A percentile compares a stretch with the other conserved stretches of the same genome.
Conservation (phyloP, 768 basidiomycete species). For the Collybia sp. region DNA sequence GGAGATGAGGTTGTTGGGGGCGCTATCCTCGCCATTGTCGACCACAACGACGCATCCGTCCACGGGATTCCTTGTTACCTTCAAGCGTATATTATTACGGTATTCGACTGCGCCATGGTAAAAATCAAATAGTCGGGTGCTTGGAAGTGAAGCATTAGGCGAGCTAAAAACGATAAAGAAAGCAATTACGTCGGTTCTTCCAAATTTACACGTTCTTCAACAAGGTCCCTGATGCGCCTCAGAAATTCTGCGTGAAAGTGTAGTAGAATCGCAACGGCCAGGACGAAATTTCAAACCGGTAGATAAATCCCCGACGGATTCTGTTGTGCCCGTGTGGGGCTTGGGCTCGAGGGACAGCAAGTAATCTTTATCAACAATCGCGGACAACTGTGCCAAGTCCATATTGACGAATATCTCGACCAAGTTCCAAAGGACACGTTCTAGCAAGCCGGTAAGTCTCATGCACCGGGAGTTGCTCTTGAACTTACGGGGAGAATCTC, state of each 20-base stretch:
- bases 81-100: constrained; percentile 16
- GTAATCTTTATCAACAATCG: constrained; percentile 48
- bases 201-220: constrained; percentile 40
- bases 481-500: constrained; percentile 22
- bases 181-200: constrained; percentile 18
- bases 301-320: constrained; percentile 16
- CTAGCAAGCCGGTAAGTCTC: constrained; percentile 20
- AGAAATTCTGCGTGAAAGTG: constrained; percentile 39
- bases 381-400: constrained; percentile 57
- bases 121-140: constrained; percentile 49
- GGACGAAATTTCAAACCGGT: constrained; percentile 6
- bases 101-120: constrained; percentile 43
- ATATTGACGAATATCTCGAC: constrained; percentile 67
- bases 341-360: constrained; percentile 41
- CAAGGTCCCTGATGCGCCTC: constrained; percentile 29
- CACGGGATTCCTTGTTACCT: constrained; percentile 13
- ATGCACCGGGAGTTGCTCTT: background rate
- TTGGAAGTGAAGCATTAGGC: constrained; percentile 11
- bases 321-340: constrained; percentile 25
- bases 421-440: constrained; percentile 46
- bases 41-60: constrained; percentile 49
- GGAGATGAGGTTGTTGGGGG: constrained; percentile 54
- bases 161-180: background rate
- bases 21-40: constrained; percentile 34
- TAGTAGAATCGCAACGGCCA: no score